A percentile compares a stretch with the other conserved stretches of the same genome.
Evolutionary conservation across 2,329 filamentous ascomycete genomes (phyloP).

Genomic region (Talaromyces atroroseus): DNA sequence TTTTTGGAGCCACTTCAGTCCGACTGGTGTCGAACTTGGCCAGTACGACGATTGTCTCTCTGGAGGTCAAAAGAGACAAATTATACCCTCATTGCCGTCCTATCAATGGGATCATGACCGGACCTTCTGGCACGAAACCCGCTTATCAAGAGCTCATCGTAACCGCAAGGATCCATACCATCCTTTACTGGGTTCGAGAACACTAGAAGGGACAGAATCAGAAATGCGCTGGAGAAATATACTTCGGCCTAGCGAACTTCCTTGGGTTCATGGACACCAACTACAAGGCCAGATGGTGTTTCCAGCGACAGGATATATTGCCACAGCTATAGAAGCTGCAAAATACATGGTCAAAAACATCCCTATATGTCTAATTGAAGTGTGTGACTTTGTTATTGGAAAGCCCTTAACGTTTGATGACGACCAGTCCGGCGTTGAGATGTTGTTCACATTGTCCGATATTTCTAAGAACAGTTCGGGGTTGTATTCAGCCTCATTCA

Average conservation of each 20-base stretch:
- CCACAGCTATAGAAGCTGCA: constrained; percentile 23
- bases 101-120: constrained; percentile 19
- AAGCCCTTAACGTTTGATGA: constrained; percentile 15
- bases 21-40: constrained; percentile 10
- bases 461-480: no score
- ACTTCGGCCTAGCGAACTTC: constrained; percentile 23
- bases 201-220: constrained; percentile 1
- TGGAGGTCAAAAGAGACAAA: neutral
- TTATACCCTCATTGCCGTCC: no score
- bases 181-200: neutral
- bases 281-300: constrained; percentile 28
- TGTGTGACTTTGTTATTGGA: constrained; percentile 3
- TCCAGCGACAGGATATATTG: constrained; percentile 26
- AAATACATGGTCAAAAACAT: constrained; percentile 12
- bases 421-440: no score
- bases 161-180: neutral
- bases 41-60: neutral
- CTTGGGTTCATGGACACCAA: constrained; percentile 30
- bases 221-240: constrained; percentile 23
- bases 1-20: constrained; percentile 21
- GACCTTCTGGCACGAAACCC: constrained; percentile 17
- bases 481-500: no score
- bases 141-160: no score
- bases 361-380: neutral
- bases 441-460: no score